phyloP scores from a whole-genome alignment of 2,329 filamentous ascomycete genomes.

The Claviceps maximensis region DNA sequence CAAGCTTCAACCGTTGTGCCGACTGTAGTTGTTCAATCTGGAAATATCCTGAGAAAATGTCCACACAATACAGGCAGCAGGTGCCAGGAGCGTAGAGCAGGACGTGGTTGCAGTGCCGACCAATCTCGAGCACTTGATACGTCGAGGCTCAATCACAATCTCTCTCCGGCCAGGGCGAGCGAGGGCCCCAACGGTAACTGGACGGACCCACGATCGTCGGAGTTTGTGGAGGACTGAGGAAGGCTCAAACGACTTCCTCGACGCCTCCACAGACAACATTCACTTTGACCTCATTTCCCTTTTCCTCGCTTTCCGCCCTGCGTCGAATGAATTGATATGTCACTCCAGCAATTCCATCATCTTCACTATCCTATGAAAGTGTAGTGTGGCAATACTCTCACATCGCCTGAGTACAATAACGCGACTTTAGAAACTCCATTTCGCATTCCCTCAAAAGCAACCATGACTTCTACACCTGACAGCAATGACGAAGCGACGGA shows the following conservation, averaged over 20 bases:
- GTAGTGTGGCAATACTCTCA: neutral
- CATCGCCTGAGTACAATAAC: neutral
- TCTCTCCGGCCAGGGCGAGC: neutral
- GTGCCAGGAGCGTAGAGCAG: neutral
- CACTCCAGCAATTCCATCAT: neutral
- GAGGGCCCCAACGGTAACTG: neutral
- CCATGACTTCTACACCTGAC: constrained; percentile 12
- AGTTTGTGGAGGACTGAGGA: neutral
- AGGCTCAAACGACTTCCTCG: neutral
- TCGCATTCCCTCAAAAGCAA: neutral
- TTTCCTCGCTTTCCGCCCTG: neutral
- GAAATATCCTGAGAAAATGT: neutral
- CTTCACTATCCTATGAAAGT: neutral
- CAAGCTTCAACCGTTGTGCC: neutral
- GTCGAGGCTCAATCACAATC: neutral
- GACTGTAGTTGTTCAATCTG: neutral
- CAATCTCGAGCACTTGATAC: neutral
- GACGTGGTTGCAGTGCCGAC: neutral
- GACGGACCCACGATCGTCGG: neutral
- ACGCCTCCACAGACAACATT: neutral
- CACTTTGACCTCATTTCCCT: neutral
- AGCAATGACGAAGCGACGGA: constrained; percentile 16
- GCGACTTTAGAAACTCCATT: neutral
- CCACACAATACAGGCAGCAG: neutral
- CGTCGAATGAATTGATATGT: neutral